Evolutionary conservation across 140 eudicot genomes (phyloP), one percentile per base, ranked within the genome.

Genomic region (Bidens hawaiensis): DNA sequence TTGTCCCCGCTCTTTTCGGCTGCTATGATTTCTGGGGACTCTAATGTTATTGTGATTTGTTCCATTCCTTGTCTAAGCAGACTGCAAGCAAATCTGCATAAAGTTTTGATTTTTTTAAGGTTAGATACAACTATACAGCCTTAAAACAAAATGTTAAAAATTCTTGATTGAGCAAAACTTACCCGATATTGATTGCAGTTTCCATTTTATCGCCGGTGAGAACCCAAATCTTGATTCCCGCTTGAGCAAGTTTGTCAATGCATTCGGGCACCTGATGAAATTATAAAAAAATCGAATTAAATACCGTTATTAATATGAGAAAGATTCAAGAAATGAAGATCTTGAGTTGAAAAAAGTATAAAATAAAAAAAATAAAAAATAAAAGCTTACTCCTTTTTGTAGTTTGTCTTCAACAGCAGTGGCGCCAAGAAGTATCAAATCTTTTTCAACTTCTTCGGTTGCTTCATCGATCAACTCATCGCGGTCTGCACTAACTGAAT

Each of bases 121-220:
- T 74, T 36, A 51, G 64, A 53, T 62, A 60, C 70, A 53, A 23
- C 38, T 33, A 1, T 33, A 36, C n/a, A 30, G 5, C 0, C 4
- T n/a, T n/a, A n/a, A n/a, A 22, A 25, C 18, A 52, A 52, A 24
- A 52, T 25, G 36, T 28, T 27, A 15, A 56, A 58, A 36, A n/a
- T n/a, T n/a, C n/a, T n/a, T n/a, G 23, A 4, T 13, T 28, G 5
- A 6, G n/a, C 6, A 63, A 46, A 31, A 40, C 65, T 25, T 84
- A 87, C 98, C 98, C 98, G 27, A 91, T 87, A 60, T 91, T 91
- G 50, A 91, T 87, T 55, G 98, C 98, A 0, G 98, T 91, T 70
- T 87, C 98, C 98, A 91, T 85, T 74, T 91, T 87, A 79, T 91
- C 98, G 36, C 98, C 98, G 4, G 98, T 91, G 77, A 91, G 83